Evolutionary conservation across 2,329 filamentous ascomycete genomes (phyloP), one percentile per base, ranked within the genome.

Genomic region (Penicillium sclerotigenum): DNA sequence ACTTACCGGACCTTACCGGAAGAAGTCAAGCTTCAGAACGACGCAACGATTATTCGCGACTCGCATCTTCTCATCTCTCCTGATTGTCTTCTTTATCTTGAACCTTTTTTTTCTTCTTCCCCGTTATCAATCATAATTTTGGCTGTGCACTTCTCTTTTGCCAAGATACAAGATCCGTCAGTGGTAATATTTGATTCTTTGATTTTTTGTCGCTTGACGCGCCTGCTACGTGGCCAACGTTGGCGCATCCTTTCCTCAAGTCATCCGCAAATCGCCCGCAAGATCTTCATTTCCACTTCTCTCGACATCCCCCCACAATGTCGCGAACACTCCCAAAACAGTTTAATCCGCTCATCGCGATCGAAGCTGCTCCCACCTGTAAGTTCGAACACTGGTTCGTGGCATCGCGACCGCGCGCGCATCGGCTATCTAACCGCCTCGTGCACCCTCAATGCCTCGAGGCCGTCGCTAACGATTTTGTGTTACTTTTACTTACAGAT

Each of bases 401-500:
- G 42, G 52, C 58, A 50, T 58, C 65, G 62, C 59, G 60, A 50
- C 54, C 54, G 57, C 58, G 47, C 58, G 47, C 53, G 49, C 52
- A 52, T 50, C 42, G 36, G 43, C 47, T 46, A 52, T 55, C 33
- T 49, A 31, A 18, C 37, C 38, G 28, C 42, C 33, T 52, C 57
- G 41, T 58, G 29, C 54, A 18, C 52, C 47, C 38, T 47, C n/a
- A 7, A 43, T 33, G 26, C 24, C 26, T 60, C 45, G 4, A 45
- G 26, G n/a, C 13, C 49, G 50, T 60, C 47, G 54, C 62, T 65
- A 59, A 66, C 46, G 38, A 40, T 57, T 52, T 56, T 20, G 41
- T 52, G 29, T 43, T 43, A 26, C 28, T 45, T 18, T 50, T 31
- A 28, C 37, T 46, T 54, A 51, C 68, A 91, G 88, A 88, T 74